Evolutionary conservation across 192 early-diverging fungal species (phyloP).

Genomic region (Linnemannia zychae): DNA sequence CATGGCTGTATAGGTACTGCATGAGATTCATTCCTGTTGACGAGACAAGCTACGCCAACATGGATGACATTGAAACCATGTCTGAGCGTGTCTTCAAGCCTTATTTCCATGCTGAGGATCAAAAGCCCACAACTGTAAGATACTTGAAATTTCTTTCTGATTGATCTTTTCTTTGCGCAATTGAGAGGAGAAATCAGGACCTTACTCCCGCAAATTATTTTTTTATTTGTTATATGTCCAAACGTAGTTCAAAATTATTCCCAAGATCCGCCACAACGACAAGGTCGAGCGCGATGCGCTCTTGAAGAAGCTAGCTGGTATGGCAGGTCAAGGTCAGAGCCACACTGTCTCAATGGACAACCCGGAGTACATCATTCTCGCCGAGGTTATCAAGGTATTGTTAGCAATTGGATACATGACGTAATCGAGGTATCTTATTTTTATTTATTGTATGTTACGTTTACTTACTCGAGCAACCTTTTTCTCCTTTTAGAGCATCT

Average conservation of each 20-base stretch:
- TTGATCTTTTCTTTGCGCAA: no score
- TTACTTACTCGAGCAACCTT: neutral
- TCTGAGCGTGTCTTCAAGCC: slow-evolving; percentile 58
- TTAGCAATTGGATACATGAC: no score
- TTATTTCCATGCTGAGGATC: slow-evolving; percentile 58
- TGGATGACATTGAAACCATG: slow-evolving; percentile 62
- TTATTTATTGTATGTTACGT: no score
- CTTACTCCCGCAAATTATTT: neutral
- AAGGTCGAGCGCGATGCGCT: slow-evolving; percentile 65
- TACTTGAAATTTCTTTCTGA: neutral
- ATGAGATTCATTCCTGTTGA: slow-evolving; percentile 67
- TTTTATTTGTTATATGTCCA: slow-evolving; percentile 11
- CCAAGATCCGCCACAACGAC: slow-evolving; percentile 71
- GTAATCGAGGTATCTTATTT: no score
- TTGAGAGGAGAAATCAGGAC: neutral
- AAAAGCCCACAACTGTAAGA: slow-evolving; percentile 38
- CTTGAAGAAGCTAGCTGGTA: slow-evolving; percentile 59
- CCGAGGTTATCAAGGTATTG: slow-evolving; percentile 71
- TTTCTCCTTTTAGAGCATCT: slow-evolving; percentile 60
- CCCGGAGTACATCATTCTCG: slow-evolving; percentile 67
- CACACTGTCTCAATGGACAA: slow-evolving; percentile 69
- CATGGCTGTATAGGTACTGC: slow-evolving; percentile 55
- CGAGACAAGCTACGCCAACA: slow-evolving; percentile 63
- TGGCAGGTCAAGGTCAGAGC: slow-evolving; percentile 56
- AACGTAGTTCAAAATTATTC: slow-evolving; percentile 67